Percentiles rank a stretch among this genome's conserved stretches.
These are phyloP conservation scores for Colletotrichum liaoningense DNA, from an alignment of 2,329 filamentous ascomycete genomes.

Conservation along the genomic window DNA sequence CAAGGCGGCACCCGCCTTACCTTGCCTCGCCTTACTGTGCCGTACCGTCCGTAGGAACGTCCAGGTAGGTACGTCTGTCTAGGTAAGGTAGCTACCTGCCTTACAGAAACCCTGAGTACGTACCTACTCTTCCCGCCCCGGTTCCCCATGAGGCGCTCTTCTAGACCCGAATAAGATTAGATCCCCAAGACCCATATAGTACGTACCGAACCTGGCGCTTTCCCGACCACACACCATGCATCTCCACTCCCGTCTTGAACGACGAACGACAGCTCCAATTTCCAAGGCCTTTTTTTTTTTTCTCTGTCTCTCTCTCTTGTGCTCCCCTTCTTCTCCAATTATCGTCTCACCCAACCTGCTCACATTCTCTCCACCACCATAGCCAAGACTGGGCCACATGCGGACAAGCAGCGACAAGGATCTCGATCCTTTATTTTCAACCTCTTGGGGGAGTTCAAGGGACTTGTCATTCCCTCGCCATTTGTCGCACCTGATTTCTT, in stretches of 20 bases:
- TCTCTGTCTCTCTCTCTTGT: not conserved
- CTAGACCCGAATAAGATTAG: not conserved
- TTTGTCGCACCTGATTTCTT: not conserved
- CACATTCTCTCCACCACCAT: conserved; percentile 35
- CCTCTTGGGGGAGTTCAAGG: conserved; percentile 11
- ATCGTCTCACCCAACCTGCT: conserved; percentile 7
- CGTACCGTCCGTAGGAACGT: not conserved
- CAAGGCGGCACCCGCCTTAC: not conserved
- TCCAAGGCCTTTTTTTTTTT: conserved; percentile 3
- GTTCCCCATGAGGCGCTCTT: not conserved
- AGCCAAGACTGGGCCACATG: conserved; percentile 35
- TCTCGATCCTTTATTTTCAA: conserved; percentile 31
- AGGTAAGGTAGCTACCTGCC: not conserved
- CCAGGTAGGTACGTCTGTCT: not conserved
- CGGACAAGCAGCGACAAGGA: conserved; percentile 30
- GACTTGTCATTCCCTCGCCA: not conserved
- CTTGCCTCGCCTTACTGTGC: not conserved
- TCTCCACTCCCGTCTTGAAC: not conserved
- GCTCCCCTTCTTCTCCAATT: not conserved
- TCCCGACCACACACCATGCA: not conserved
- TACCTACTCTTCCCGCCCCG: not conserved
- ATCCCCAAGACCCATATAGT: not conserved
- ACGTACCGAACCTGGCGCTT: not conserved
- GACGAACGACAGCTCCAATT: conserved; percentile 14
- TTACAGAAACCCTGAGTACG: not conserved